Base-by-base conservation (phyloP, 2,329 filamentous ascomycete genomes). In the Xylaria sp. region DNA sequence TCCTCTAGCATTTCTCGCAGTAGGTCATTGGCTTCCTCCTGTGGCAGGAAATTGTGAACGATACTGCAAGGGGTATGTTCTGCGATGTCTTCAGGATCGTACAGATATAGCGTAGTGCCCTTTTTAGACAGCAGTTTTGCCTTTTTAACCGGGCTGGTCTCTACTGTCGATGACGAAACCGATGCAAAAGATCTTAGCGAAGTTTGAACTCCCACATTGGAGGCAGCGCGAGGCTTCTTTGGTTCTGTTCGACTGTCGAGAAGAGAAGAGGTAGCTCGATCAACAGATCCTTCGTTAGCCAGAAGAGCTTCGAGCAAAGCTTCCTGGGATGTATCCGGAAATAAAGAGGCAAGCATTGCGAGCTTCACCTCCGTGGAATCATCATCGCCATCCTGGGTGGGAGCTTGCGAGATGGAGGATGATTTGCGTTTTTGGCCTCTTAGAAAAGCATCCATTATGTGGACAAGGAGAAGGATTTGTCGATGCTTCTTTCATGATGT, bases 301-400 rank as follows among this genome's bases (percentile, higher is more conserved):
- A 97, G 83, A 0, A 98, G 84, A 6, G 94, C 83, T 72, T 98
- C 95, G 0, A 99, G 86, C 0, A 98, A 84, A 0, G 86, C 84
- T 44, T 91, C 88, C 56, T 92, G 89, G 8, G 89, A 85, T 3
- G 90, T 73, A 0, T 84, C 78, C 0, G 92, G 89, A 73, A 94
- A 87, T 0, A 98, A 82, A 0, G 96, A 98, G 1, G 91, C 88
- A 2, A 99, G 83, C 1, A 97, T 84, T 1, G 94, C 94, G 15
- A 99, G 82, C 77, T 98, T 98, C 75, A 97, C 85, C 71, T 98
- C 96, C 0, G 96, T 99, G 1, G 92, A 90, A 56, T 97, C 92
- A 18, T 89, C 87, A 20, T 80, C 79, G 5, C 69, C 65, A 62
- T 76, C 71, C 37, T 56, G 41, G 62, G 28, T 65, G 55, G 20